A percentile compares a stretch with the other conserved stretches of the same genome.
phyloP scores from a whole-genome alignment of 257 asterid genomes.

The Craterostigma plantagineum region DNA sequence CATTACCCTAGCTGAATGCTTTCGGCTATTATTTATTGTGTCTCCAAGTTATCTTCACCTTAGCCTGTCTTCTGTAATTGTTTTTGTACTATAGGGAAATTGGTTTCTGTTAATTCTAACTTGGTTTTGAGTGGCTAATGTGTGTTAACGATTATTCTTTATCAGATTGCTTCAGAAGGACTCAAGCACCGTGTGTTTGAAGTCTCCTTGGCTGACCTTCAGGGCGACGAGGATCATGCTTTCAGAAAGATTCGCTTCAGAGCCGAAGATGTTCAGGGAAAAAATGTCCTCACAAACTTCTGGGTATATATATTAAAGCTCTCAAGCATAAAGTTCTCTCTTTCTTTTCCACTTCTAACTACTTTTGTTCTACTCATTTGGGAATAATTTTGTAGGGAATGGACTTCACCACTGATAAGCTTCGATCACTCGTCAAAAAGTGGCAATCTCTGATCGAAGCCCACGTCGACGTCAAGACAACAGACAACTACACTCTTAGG shows the following conservation, averaged over 20 bases:
- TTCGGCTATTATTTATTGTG: too few species aligned
- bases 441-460: slow-evolving; percentile 64
- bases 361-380: not conserved
- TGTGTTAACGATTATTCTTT: not conserved
- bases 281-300: slow-evolving; percentile 62
- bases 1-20: too few species aligned
- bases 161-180: slow-evolving; percentile 84
- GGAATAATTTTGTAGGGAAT: slow-evolving; percentile 23
- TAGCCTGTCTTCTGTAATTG: too few species aligned
- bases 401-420: slow-evolving; percentile 54
- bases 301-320: slow-evolving; percentile 22
- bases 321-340: not conserved
- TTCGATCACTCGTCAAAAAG: slow-evolving; percentile 48
- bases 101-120: not conserved
- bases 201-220: slow-evolving; percentile 79
- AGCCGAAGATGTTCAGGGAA: slow-evolving; percentile 75
- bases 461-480: slow-evolving; percentile 79
- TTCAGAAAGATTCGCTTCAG: slow-evolving; percentile 76
- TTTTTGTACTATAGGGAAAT: too few species aligned
- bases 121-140: not conserved
- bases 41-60: too few species aligned
- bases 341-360: not conserved
- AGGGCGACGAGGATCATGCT: slow-evolving; percentile 61
- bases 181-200: slow-evolving; percentile 82
- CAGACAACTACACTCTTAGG: slow-evolving; percentile 46